A percentile compares a stretch with the other conserved stretches of the same genome.
phyloP scores from a whole-genome alignment of 805 yeast genomes.

The Wickerhamomyces chaumierensis region DNA sequence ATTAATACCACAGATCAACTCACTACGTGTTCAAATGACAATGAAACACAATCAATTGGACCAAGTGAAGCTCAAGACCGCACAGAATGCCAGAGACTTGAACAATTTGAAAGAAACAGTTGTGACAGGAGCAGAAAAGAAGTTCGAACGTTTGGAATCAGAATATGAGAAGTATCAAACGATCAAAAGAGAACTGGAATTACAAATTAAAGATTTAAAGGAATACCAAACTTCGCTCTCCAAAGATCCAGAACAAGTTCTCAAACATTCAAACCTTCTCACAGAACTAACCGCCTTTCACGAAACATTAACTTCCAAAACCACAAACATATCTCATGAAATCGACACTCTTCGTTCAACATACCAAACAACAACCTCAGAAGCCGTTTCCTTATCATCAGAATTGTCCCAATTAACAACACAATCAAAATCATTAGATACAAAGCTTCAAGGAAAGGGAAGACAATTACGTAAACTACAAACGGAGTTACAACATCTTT shows the following conservation, averaged over 20 bases:
- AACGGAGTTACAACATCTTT: constrained; percentile 5
- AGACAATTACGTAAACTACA: constrained; percentile 15
- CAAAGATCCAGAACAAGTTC: constrained; percentile 29
- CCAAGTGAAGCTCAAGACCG: constrained; percentile 26
- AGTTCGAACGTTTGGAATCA: constrained; percentile 10
- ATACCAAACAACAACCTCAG: constrained; percentile 35
- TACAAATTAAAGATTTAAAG: constrained; percentile 3
- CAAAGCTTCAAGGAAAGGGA: constrained; percentile 25
- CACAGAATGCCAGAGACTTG: constrained; percentile 25
- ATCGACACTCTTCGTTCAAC: constrained; percentile 19
- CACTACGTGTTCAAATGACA: constrained; percentile 22
- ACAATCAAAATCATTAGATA: constrained; percentile 16
- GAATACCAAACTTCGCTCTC: constrained; percentile 2
- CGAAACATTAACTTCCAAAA: constrained; percentile 10
- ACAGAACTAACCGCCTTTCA: constrained; percentile 18
- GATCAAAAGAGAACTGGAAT: constrained; percentile 2
- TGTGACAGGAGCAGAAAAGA: constrained; percentile 7
- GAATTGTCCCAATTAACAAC: constrained; percentile 15
- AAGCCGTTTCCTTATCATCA: constrained; percentile 34
- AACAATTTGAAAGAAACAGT: constrained; percentile 11
- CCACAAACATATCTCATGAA: constrained; percentile 11
- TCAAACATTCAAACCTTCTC: constrained; percentile 18
- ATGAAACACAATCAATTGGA: constrained; percentile 29
- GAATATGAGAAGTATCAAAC: constrained; percentile 12
- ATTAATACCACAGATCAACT: neutral